Percentiles rank a stretch among this genome's conserved stretches.
These are phyloP conservation scores for Brasilioporus rufonigricans DNA, from an alignment of 768 basidiomycete genomes.

Conservation along the genomic window DNA sequence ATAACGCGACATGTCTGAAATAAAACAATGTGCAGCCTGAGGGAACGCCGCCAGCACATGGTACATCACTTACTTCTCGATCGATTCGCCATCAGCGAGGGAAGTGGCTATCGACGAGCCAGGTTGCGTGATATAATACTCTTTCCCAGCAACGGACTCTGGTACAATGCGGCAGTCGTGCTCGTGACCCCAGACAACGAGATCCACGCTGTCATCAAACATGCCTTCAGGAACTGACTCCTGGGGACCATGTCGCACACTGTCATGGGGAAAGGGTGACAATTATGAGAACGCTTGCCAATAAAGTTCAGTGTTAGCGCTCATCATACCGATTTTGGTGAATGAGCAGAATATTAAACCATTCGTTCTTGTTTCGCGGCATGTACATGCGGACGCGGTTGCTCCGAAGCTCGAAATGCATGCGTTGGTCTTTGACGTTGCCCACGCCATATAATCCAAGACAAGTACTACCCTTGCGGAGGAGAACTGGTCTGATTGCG, in stretches of 20 bases:
- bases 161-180: conserved; percentile 95
- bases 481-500: conserved; percentile 83
- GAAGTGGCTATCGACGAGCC: conserved; percentile 95
- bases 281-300: conserved; percentile 10
- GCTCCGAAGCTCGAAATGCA: conserved; percentile 94
- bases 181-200: conserved; percentile 98
- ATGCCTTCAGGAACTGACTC: conserved; percentile 94
- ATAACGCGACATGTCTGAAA: conserved; percentile 82
- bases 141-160: conserved; percentile 87
- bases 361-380: conserved; percentile 85
- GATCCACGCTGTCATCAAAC: conserved; percentile 92
- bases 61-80: conserved; percentile 67
- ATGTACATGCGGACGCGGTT: conserved; percentile 96
- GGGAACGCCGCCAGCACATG: neutral
- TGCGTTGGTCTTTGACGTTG: conserved; percentile 93
- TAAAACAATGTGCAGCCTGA: neutral
- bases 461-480: conserved; percentile 81
- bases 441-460: conserved; percentile 96
- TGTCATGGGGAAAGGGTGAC: conserved; percentile 30
- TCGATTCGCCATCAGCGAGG: conserved; percentile 87
- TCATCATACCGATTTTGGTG: conserved; percentile 88
- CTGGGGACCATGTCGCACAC: conserved; percentile 93
- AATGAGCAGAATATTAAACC: conserved; percentile 92
- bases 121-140: conserved; percentile 90
- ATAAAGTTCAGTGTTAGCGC: neutral